These are phyloP conservation scores for Pinus tabuliformis DNA, from an alignment of 75 land plant genomes.

Conservation along the genomic window DNA sequence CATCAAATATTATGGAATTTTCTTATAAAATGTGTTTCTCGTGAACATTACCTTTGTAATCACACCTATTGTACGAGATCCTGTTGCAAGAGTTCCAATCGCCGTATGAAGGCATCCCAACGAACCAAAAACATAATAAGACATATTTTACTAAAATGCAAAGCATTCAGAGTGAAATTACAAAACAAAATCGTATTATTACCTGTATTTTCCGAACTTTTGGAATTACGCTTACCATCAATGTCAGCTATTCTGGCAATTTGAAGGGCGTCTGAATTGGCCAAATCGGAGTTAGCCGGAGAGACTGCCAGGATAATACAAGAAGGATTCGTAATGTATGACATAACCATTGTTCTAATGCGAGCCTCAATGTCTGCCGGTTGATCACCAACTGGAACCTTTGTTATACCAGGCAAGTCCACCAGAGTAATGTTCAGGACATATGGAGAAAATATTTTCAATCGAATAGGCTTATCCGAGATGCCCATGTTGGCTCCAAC, in stretches of 20 bases:
- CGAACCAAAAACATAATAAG: neutral
- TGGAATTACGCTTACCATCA: constrained; percentile 48
- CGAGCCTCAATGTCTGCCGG: constrained; percentile 86
- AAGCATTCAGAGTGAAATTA: neutral
- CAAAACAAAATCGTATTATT: neutral
- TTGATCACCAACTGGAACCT: constrained; percentile 89
- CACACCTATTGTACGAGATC: constrained; percentile 88
- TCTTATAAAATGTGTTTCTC: neutral
- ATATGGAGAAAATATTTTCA: constrained; percentile 78
- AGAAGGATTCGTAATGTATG: constrained; percentile 74
- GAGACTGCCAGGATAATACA: constrained; percentile 86
- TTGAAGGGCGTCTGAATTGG: constrained; percentile 95
- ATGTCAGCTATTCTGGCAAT: constrained; percentile 95
- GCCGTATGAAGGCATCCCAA: neutral
- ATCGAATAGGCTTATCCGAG: constrained; percentile 79
- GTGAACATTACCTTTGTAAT: constrained; percentile 73
- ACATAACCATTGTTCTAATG: constrained; percentile 78
- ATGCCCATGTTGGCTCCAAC: constrained; percentile 82
- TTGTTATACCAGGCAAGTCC: constrained; percentile 88
- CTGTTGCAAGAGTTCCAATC: constrained; percentile 27
- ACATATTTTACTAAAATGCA: neutral
- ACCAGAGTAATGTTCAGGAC: constrained; percentile 88
- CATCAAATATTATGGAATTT: neutral
- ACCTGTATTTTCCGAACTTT: neutral
- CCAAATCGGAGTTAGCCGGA: constrained; percentile 91